Conservation (phyloP, 1,139 yeast species). For the Blastobotrys proliferans region DNA sequence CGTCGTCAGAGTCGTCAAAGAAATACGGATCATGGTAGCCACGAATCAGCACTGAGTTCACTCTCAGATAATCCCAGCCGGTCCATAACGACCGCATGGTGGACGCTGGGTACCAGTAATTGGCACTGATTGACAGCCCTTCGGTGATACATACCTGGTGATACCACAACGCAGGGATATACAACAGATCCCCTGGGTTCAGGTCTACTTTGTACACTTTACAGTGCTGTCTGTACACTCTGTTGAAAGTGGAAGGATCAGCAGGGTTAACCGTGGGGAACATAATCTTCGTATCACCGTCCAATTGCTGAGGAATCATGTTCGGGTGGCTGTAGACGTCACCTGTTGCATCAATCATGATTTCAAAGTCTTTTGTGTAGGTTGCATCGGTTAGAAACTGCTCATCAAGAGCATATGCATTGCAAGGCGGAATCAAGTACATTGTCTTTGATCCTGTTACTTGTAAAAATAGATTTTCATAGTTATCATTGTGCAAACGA, state of each 20-base stretch:
- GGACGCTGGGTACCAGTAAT: constrained; percentile 38
- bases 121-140: constrained; percentile 33
- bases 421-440: constrained; percentile 37
- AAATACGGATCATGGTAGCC: constrained; percentile 29
- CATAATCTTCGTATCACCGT: constrained; percentile 20
- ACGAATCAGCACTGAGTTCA: constrained; percentile 24
- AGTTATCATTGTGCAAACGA: constrained; percentile 39
- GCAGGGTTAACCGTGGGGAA: constrained; percentile 36
- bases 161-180: constrained; percentile 41
- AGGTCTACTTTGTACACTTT: constrained; percentile 30
- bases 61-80: constrained; percentile 33
- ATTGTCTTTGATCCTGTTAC: constrained; percentile 34
- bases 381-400: constrained; percentile 29
- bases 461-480: constrained; percentile 38
- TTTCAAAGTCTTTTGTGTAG: constrained; percentile 20
- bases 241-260: constrained; percentile 20
- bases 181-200: constrained; percentile 37
- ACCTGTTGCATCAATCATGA: constrained; percentile 20
- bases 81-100: constrained; percentile 31
- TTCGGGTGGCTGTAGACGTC: constrained; percentile 6
- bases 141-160: constrained; percentile 35
- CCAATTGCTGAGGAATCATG: constrained; percentile 9
- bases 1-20: constrained; percentile 19
- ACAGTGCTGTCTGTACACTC: constrained; percentile 21
- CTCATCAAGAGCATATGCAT: constrained; percentile 31